A percentile compares a stretch with the other conserved stretches of the same genome.
Conservation (phyloP, 2,329 filamentous ascomycete species). For the Diaporthe ilicicola region DNA sequence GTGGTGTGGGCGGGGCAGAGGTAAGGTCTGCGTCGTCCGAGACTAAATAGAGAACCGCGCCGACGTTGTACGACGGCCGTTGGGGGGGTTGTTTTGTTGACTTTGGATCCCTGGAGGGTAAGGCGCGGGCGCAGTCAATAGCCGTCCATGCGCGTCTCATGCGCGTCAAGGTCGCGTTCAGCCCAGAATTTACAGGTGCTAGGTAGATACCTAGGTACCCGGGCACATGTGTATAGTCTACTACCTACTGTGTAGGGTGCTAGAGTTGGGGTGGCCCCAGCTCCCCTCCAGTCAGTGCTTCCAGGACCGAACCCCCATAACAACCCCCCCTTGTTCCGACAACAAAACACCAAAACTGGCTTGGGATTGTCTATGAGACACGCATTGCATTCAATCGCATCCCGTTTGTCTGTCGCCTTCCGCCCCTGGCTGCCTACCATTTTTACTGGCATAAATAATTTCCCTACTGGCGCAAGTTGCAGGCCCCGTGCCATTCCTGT, state of each 20-base stretch:
- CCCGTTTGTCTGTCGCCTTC: not conserved
- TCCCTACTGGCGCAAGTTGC: not conserved
- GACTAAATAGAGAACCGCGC: not conserved
- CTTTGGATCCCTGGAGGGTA: conserved; percentile 6
- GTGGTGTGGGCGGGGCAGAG: not conserved
- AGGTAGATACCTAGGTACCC: not conserved
- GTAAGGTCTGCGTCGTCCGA: not conserved
- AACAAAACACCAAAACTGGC: conserved; percentile 9
- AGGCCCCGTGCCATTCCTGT: conserved; percentile 8
- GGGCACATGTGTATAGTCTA: not conserved
- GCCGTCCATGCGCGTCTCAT: conserved; percentile 2
- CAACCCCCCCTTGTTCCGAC: not conserved
- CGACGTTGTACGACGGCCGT: not conserved
- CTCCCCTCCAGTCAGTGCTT: not conserved
- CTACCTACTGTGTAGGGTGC: too few relatives aligned
- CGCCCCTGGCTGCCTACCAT: not conserved
- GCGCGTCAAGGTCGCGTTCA: conserved; percentile 23
- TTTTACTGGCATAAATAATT: conserved; percentile 5
- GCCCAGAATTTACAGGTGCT: not conserved
- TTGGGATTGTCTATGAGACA: not conserved
- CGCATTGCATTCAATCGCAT: conserved; percentile 6
- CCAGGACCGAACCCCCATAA: not conserved
- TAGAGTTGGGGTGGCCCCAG: not conserved
- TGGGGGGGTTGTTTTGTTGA: not conserved
- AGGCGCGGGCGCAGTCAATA: conserved; percentile 8